Evolutionary conservation across 768 basidiomycete genomes (phyloP), one percentile per base, ranked within the genome.

Genomic region (Suillus occidentalis): DNA sequence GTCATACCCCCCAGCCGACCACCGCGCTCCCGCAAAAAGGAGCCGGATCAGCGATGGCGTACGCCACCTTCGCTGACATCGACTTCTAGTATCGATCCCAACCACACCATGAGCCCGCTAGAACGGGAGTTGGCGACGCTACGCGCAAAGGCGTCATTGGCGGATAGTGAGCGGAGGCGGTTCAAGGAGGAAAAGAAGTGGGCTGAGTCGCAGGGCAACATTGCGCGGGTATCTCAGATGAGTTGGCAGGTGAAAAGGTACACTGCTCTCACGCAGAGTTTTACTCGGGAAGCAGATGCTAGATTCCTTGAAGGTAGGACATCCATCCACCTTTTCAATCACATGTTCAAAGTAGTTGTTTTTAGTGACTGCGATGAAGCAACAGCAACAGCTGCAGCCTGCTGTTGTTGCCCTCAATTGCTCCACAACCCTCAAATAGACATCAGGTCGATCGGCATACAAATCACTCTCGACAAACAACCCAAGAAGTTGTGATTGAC

Each of bases 181-280:
- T 91, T 87, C 79, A 91, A 88, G 79, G 93, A 95, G 76, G 93
- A 95, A 76, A 83, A 87, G 68, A 92, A 93, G 73, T 95, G 93
- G 93, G 93, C 93, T 0, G 73, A 89, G 45, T 89, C 90, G 22
- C 87, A 90, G 72, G 91, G 91, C 0, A 92, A 95, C 72, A 66
- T 79, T 52, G 87, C 90, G 10, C 85, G 91, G 55, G 92, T 92
- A 37, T 80, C 83, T 34, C 88, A 95, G 79, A 87, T 94, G 82
- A 87, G 87, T 70, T 92, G 90, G 88, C 90, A 92, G 75, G 89
- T 92, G 65, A 89, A 90, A 78, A 84, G 88, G 22, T 94, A 91
- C 76, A 86, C 89, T 40, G 86, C 88, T 36, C 78, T 94, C 63
- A 91, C 89, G 84, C 87, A 92, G 76, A 90, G 89, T 66, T 94